Evolutionary conservation across 164 flowering plant genomes (phyloP).

Genomic region (Stephania japonica): DNA sequence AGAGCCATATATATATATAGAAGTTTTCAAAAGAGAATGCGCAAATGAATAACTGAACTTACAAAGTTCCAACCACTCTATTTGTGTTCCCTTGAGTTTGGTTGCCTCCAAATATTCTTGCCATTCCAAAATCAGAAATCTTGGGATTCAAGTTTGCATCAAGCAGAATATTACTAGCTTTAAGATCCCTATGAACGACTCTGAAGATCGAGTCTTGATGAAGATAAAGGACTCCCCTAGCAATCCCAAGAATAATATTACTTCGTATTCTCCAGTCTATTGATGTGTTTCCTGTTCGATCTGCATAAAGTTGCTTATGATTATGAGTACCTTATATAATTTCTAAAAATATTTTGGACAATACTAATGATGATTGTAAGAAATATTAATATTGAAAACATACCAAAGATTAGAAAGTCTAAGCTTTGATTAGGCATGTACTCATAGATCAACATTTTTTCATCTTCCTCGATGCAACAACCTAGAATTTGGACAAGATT

Average conservation of each 20-base stretch:
- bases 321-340: neutral
- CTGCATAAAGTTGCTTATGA: constrained; percentile 9
- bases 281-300: constrained; percentile 21
- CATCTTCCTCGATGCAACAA: constrained; percentile 16
- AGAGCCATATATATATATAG: too few species aligned
- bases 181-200: too few species aligned
- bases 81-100: too few species aligned
- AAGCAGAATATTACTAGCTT: too few species aligned
- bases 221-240: too few species aligned
- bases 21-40: too few species aligned
- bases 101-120: too few species aligned
- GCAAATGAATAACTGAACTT: too few species aligned
- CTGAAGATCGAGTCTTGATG: too few species aligned
- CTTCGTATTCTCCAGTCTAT: constrained; percentile 50
- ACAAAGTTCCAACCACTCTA: too few species aligned
- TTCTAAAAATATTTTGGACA: neutral
- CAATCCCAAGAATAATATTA: constrained; percentile 58
- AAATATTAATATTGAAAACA: neutral
- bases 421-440: constrained; percentile 24
- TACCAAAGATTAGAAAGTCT: constrained; percentile 23
- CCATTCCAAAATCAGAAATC: too few species aligned
- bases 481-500: constrained; percentile 23
- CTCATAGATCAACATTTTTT: constrained; percentile 22
- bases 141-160: too few species aligned
- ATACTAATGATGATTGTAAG: neutral